phyloP scores from a whole-genome alignment of 2,329 filamentous ascomycete genomes.

The Biscogniauxia mediterranea region DNA sequence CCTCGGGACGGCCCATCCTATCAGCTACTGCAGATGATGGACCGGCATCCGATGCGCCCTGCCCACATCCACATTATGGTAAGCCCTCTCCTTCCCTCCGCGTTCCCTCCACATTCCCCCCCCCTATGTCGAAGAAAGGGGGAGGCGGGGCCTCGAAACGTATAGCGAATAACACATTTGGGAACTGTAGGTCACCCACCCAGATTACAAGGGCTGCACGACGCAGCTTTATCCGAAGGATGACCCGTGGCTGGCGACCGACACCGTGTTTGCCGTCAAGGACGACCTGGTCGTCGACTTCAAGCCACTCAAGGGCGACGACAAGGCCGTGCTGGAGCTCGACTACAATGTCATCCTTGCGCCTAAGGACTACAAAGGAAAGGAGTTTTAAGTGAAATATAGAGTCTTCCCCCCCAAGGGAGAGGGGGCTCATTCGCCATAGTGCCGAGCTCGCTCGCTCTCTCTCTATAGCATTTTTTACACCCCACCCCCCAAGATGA shows the following conservation, averaged over 20 bases:
- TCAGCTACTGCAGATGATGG: slow-evolving; percentile 44
- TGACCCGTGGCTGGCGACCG: slow-evolving; percentile 59
- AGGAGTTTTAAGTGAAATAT: slow-evolving; percentile 22
- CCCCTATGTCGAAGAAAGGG: no score
- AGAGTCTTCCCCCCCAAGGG: background rate
- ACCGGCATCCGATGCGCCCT: slow-evolving; percentile 47
- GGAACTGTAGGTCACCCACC: slow-evolving; percentile 45
- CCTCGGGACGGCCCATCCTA: slow-evolving; percentile 58
- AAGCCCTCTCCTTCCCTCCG: slow-evolving; percentile 10
- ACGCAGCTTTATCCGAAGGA: slow-evolving; percentile 75
- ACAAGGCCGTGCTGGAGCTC: slow-evolving; percentile 31
- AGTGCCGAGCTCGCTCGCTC: no score
- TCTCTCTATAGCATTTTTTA: no score
- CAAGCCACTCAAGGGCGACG: slow-evolving; percentile 38
- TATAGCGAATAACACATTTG: background rate
- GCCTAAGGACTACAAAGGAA: slow-evolving; percentile 46
- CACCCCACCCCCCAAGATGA: no score
- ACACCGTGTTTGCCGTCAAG: slow-evolving; percentile 54
- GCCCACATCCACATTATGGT: slow-evolving; percentile 54
- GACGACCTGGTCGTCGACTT: slow-evolving; percentile 51
- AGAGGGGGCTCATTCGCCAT: background rate
- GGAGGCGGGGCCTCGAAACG: background rate
- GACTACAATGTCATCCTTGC: slow-evolving; percentile 41
- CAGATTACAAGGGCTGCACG: slow-evolving; percentile 68
- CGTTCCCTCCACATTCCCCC: no score